Base-by-base conservation (phyloP, 1,284 basidiomycete genomes). In the Ceratobasidium papillatum region DNA sequence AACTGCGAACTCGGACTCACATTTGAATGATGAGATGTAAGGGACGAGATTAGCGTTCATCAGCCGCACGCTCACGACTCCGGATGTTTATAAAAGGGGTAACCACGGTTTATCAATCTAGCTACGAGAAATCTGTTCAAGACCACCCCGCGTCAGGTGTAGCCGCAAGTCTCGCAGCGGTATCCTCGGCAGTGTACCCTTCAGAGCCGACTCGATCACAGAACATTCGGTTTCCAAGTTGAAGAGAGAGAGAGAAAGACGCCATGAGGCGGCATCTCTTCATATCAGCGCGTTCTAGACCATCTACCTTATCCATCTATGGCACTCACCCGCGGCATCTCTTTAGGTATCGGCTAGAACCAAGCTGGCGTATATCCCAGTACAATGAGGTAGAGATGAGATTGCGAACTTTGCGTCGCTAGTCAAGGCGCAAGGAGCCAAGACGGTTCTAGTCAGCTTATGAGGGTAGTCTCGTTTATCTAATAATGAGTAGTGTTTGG, bases 341-440 rank as follows among this genome's bases (percentile, higher is more conserved):
- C 38, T 43, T n/a, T 62, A 2, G 59, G 22, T 27, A 14, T 45
- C 41, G 59, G n/a, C 59, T 3, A 69, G 75, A n/a, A 54, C 77
- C 27, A 52, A 62, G 9, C 77, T 79, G 32, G 69, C 75, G 3
- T 80, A 79, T 51, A 78, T 80, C 38, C 80, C 80, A 17, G 80
- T 80, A 79, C 80, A 80, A 75, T 80, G 80, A 79, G 79, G 79
- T 62, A 54, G 73, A 3, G 34, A 38, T 30, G 78, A 77, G 25
- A 77, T 80, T 22, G 78, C 79, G 63, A 75, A 54, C 17, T 79
- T 80, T 41, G 76, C 78, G 12, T 59, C 75, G 5, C 59, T 38
- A 25, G 77, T 79, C 22, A 74, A 71, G 34, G 72, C 77, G 3
- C 76, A 76, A 25, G 76, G 77, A n/a, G 75, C 78, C 17, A 78